Evolutionary conservation across 108 stramenopile genomes (phyloP).

Genomic region (Cyclotella cryptica): DNA sequence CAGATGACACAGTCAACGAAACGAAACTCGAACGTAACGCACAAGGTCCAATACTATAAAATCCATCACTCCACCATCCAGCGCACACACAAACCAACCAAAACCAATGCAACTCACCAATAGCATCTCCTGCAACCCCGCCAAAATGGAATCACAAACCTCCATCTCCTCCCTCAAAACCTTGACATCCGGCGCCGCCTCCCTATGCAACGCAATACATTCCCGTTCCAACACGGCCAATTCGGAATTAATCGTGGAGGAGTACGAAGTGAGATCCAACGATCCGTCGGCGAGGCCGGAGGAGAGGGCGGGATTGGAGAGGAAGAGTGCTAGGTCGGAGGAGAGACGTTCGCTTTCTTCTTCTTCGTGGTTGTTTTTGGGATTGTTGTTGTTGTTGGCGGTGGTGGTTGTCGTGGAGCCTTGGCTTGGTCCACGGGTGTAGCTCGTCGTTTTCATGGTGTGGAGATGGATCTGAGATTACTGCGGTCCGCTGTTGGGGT

Average conservation of each 20-base stretch:
- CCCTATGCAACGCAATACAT: conserved; percentile 79
- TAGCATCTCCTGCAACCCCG: conserved; percentile 94
- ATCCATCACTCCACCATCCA: too few relatives aligned
- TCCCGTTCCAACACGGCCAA: conserved; percentile 71
- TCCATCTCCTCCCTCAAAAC: conserved; percentile 84
- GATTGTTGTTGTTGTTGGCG: too few relatives aligned
- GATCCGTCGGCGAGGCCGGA: conserved; percentile 85
- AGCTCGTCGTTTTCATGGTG: too few relatives aligned
- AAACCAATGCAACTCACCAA: background rate
- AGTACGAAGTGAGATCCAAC: conserved; percentile 81
- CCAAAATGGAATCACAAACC: conserved; percentile 92
- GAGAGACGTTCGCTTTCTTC: conserved; percentile 81
- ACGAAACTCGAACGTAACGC: background rate
- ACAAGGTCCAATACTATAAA: too few relatives aligned
- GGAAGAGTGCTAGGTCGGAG: conserved; percentile 81
- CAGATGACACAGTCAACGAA: background rate
- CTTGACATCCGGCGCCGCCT: conserved; percentile 68
- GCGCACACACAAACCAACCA: background rate
- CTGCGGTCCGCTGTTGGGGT: too few relatives aligned
- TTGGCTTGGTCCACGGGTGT: too few relatives aligned
- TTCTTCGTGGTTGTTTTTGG: too few relatives aligned
- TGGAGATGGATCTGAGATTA: too few relatives aligned
- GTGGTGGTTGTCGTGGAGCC: too few relatives aligned
- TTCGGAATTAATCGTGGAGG: conserved; percentile 81
- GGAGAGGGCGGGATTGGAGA: conserved; percentile 81